Evolutionary conservation across 192 early-diverging fungal genomes (phyloP).

Genomic region (Lobulomyces angularis): DNA sequence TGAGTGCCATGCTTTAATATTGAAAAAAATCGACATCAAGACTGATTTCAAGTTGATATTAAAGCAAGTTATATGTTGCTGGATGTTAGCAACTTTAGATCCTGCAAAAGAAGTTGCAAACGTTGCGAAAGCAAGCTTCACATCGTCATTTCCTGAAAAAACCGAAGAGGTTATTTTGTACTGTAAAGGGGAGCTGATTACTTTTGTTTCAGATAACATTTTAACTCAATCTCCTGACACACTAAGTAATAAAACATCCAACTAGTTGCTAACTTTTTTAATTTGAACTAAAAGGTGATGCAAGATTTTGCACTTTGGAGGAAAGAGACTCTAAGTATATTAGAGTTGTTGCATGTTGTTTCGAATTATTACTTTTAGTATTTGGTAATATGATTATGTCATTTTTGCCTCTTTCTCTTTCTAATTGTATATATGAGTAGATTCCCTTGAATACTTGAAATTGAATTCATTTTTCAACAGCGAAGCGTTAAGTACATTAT

Average conservation of each 20-base stretch:
- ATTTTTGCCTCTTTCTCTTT: background rate
- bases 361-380: conserved; percentile 43
- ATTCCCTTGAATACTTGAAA: background rate
- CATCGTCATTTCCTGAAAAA: conserved; percentile 77
- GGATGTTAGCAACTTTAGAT: conserved; percentile 77
- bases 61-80: conserved; percentile 69
- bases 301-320: conserved; percentile 58
- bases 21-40: conserved; percentile 52
- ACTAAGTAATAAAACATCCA: conserved; percentile 43
- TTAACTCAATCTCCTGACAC: conserved; percentile 68
- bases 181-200: conserved; percentile 61
- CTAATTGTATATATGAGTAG: no score
- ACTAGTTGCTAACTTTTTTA: conserved; percentile 18
- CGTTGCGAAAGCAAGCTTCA: conserved; percentile 32
- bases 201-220: conserved; percentile 54
- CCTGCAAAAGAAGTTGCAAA: conserved; percentile 61
- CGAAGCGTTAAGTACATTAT: conserved; percentile 2
- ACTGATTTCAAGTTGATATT: conserved; percentile 71
- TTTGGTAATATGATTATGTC: conserved; percentile 13
- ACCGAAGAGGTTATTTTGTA: conserved; percentile 60
- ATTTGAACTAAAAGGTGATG: conserved; percentile 30
- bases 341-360: conserved; percentile 47
- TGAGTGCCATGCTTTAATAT: conserved; percentile 54
- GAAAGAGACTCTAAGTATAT: conserved; percentile 61
- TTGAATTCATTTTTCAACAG: background rate